Evolutionary conservation across 169 alveolate species (phyloP).

Genomic region (Cryptosporidium ubiquitum): DNA sequence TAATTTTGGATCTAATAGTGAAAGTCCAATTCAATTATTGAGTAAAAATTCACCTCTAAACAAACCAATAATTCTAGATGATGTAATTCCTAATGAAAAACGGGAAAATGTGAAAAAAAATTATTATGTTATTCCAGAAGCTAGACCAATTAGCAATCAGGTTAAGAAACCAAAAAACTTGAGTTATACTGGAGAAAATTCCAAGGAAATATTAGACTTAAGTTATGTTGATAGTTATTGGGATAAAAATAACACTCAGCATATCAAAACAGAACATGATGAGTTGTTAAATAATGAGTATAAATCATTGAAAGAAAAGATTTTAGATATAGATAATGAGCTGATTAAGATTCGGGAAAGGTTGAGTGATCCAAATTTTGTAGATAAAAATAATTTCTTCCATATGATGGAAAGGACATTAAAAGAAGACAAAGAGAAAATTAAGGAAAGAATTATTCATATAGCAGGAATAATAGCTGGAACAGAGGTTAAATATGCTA

Average conservation of each 20-base stretch:
- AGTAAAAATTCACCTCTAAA: not conserved
- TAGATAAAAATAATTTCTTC: not conserved
- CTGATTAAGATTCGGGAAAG: not conserved
- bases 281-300: not conserved
- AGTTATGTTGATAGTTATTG: conserved; percentile 11
- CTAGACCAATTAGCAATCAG: conserved; percentile 1
- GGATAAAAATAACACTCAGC: not conserved
- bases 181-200: not conserved
- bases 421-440: conserved; percentile 9
- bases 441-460: conserved; percentile 20
- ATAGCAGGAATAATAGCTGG: conserved; percentile 57
- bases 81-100: not conserved
- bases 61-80: conserved; percentile 1
- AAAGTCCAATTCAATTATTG: not conserved
- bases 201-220: not conserved
- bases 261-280: not conserved
- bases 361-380: not conserved
- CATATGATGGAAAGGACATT: not conserved
- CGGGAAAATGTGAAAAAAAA: not conserved
- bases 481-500: conserved; percentile 29
- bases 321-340: not conserved
- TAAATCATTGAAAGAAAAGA: conserved; percentile 14
- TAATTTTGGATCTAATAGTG: not conserved
- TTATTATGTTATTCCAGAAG: not conserved
- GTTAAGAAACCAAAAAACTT: conserved; percentile 29